Conservation (phyloP, 345 rosid genomes). For the Cardamine chenopodiifolia region DNA sequence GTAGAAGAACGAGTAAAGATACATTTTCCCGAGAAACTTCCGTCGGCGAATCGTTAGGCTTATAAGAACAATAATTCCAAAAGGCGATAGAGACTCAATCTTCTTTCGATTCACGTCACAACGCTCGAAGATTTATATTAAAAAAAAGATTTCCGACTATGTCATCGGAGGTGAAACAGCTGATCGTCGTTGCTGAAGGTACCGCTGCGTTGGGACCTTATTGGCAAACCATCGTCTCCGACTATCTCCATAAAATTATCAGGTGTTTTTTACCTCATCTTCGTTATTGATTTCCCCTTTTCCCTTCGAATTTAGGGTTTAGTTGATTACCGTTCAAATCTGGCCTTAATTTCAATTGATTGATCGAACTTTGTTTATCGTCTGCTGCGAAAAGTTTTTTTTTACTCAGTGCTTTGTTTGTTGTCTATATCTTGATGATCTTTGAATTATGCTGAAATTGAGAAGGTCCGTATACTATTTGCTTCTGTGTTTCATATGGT, state of each 20-base stretch:
- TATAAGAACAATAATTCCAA: neutral
- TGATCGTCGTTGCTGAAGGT: constrained; percentile 87
- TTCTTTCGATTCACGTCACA: neutral
- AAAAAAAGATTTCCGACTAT: neutral
- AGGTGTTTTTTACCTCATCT: constrained; percentile 45
- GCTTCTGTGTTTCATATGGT: constrained; percentile 2
- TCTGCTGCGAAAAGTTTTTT: neutral
- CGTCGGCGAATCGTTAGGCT: constrained; percentile 4
- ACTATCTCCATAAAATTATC: constrained; percentile 89
- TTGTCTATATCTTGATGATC: neutral
- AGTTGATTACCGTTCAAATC: constrained; percentile 1
- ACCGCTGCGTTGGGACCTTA: constrained; percentile 91
- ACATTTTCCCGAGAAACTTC: neutral
- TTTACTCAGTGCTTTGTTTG: neutral
- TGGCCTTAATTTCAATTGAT: neutral
- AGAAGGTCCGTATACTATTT: neutral
- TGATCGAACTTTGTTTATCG: constrained; percentile 14
- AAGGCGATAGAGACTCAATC: neutral
- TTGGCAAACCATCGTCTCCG: constrained; percentile 73
- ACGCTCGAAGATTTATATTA: neutral
- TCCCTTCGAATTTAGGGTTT: constrained; percentile 40
- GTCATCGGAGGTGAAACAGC: constrained; percentile 73
- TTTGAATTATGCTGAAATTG: neutral
- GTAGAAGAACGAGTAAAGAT: neutral
- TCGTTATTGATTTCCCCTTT: neutral